These are phyloP conservation scores for Aspergillus quadrilineatus DNA, from an alignment of 2,329 filamentous ascomycete genomes.

Conservation along the genomic window DNA sequence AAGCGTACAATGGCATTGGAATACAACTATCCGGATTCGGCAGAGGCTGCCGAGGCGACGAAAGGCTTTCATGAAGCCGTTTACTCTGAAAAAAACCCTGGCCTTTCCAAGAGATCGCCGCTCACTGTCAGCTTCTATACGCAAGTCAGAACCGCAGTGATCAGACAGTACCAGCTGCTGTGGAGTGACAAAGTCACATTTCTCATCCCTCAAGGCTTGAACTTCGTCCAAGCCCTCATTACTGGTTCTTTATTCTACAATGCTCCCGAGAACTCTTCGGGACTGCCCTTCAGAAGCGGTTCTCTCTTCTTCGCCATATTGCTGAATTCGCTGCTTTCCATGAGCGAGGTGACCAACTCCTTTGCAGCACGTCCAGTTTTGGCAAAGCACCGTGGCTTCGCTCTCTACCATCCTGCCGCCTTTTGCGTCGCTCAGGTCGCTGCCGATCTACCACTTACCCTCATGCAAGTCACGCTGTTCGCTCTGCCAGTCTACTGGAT, in stretches of 20 bases:
- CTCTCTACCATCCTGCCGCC: conserved; percentile 55
- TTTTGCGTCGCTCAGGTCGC: conserved; percentile 46
- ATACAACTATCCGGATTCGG: conserved; percentile 56
- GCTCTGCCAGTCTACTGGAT: conserved; percentile 63
- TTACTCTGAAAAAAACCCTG: conserved; percentile 54
- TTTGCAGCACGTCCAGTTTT: conserved; percentile 61
- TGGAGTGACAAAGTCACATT: conserved; percentile 65
- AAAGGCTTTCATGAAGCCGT: conserved; percentile 56
- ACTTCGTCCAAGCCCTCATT: conserved; percentile 60
- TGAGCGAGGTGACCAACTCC: conserved; percentile 66
- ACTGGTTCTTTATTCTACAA: conserved; percentile 68
- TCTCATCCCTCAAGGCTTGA: conserved; percentile 61
- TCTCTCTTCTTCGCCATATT: conserved; percentile 65
- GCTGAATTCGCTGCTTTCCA: conserved; percentile 59
- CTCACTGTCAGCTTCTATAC: conserved; percentile 55
- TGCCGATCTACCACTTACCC: conserved; percentile 55
- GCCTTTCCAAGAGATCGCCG: conserved; percentile 54
- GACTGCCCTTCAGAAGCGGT: conserved; percentile 64
- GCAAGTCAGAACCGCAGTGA: conserved; percentile 58
- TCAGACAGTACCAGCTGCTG: conserved; percentile 64
- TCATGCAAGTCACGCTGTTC: conserved; percentile 61
- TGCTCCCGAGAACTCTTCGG: conserved; percentile 56
- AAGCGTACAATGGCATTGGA: conserved; percentile 53
- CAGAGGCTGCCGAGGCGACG: conserved; percentile 51
- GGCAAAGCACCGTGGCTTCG: conserved; percentile 59